Evolutionary conservation across 1,284 basidiomycete species (phyloP).

Genomic region (Austroboletus olivaceoglutinosus): DNA sequence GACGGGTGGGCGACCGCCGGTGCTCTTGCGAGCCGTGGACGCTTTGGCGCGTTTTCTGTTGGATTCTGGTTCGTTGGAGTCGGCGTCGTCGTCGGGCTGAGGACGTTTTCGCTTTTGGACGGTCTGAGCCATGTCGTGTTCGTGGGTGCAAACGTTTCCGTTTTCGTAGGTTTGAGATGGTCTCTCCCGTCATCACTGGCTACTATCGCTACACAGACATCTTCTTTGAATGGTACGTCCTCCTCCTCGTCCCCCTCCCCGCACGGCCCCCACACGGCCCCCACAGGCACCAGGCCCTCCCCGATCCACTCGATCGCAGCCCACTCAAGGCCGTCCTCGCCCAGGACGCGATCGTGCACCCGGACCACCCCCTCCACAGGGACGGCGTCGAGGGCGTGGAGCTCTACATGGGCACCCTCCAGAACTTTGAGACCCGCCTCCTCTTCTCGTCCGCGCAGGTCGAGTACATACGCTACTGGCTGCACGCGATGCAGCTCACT

Average conservation of each 20-base stretch:
- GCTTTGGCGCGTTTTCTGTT: conserved; percentile 49
- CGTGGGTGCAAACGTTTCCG: not conserved
- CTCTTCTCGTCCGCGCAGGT: conserved; percentile 81
- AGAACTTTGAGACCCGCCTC: conserved; percentile 65
- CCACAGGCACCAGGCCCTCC: conserved; percentile 45
- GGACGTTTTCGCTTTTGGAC: conserved; percentile 41
- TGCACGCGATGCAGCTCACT: conserved; percentile 71
- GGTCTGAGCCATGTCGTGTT: conserved; percentile 46
- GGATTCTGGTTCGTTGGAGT: conserved; percentile 25
- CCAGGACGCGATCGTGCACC: conserved; percentile 61
- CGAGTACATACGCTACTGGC: conserved; percentile 83
- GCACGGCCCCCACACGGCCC: not conserved
- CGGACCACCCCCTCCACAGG: conserved; percentile 70
- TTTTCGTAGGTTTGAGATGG: conserved; percentile 17
- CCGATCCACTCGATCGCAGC: conserved; percentile 50
- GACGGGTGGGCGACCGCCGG: conserved; percentile 53
- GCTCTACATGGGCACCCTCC: conserved; percentile 73
- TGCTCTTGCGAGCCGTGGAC: conserved; percentile 72
- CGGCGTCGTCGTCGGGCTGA: conserved; percentile 38
- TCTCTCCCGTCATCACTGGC: conserved; percentile 52
- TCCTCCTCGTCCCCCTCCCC: not conserved
- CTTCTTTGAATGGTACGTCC: conserved; percentile 64
- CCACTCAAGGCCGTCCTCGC: conserved; percentile 69
- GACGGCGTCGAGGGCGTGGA: conserved; percentile 62
- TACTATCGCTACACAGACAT: conserved; percentile 81